phyloP scores from a whole-genome alignment of 2,329 filamentous ascomycete genomes.

The Scorias spongiosa region DNA sequence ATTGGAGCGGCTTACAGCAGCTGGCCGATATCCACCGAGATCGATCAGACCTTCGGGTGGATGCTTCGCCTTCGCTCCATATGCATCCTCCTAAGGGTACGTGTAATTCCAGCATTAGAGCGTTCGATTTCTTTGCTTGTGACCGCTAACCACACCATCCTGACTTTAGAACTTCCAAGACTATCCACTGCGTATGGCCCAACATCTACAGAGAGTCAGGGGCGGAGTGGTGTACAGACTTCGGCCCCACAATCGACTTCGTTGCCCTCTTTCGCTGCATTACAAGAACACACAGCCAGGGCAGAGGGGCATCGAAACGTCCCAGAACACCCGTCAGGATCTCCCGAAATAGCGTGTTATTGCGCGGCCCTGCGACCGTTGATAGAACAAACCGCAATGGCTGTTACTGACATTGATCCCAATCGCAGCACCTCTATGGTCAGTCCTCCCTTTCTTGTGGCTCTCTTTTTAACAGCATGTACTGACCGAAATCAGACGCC shows the following conservation, averaged over 20 bases:
- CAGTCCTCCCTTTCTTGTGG: conserved; percentile 4
- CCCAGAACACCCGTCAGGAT: conserved; percentile 8
- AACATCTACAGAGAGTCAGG: conserved; percentile 1
- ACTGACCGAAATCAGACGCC: conserved; percentile 3
- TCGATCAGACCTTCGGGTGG: conserved; percentile 1
- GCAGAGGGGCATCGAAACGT: conserved; percentile 6
- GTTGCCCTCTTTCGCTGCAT: conserved; percentile 13
- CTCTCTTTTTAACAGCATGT: neutral
- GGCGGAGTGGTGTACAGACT: conserved; percentile 1
- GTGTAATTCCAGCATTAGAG: conserved; percentile 7
- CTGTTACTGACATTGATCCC: conserved; percentile 11
- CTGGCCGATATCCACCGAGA: conserved; percentile 4
- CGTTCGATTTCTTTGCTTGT: conserved; percentile 1
- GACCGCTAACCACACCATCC: conserved; percentile 5
- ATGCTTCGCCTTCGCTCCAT: conserved; percentile 9
- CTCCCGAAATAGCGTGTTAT: conserved; percentile 9
- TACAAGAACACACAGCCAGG: conserved; percentile 9
- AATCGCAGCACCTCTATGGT: conserved; percentile 7
- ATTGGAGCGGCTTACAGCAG: conserved; percentile 11
- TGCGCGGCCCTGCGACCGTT: conserved; percentile 11
- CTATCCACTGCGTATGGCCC: conserved; percentile 2
- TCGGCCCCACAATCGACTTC: conserved; percentile 6
- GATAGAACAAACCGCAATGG: conserved; percentile 11
- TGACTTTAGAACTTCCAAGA: conserved; percentile 8
- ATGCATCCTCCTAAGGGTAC: conserved; percentile 9